Conservation (phyloP, 1,284 basidiomycete species). For the Erythrobasidium hasegawianum region DNA sequence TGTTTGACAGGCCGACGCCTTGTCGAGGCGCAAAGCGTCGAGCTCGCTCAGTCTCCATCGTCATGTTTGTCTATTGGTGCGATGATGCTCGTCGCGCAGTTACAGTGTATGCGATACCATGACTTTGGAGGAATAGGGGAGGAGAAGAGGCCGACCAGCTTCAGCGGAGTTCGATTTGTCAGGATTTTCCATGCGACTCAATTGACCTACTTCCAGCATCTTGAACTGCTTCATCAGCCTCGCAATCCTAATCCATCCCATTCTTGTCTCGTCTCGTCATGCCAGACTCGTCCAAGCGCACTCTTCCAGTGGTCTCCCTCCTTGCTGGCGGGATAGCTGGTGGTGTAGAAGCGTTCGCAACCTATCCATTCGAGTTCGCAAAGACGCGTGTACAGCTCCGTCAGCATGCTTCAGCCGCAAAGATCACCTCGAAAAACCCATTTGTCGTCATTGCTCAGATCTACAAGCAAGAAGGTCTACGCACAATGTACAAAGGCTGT, state of each 20-base stretch:
- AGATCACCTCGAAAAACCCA: constrained; percentile 15
- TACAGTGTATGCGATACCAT: too few relatives aligned
- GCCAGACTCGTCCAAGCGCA: constrained; percentile 18
- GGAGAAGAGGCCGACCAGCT: too few relatives aligned
- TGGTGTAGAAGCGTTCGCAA: constrained; percentile 30
- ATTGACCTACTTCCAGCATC: too few relatives aligned
- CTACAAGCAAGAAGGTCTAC: constrained; percentile 24
- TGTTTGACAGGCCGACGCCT: not conserved
- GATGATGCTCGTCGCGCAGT: too few relatives aligned
- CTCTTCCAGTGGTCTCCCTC: constrained; percentile 15
- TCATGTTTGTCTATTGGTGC: too few relatives aligned
- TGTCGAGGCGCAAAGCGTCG: not conserved
- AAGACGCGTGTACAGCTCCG: constrained; percentile 34
- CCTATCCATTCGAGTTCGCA: constrained; percentile 34
- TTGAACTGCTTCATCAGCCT: too few relatives aligned
- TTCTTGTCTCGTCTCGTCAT: not conserved
- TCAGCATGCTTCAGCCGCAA: not conserved
- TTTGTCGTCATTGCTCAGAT: constrained; percentile 23
- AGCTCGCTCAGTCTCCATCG: too few relatives aligned
- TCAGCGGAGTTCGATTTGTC: too few relatives aligned
- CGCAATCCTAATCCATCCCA: too few relatives aligned
- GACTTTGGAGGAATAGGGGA: too few relatives aligned
- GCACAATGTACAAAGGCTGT: constrained; percentile 22
- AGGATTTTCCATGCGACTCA: too few relatives aligned
- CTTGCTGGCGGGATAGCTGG: constrained; percentile 32